Conservation (phyloP, 2,329 filamentous ascomycete species). For the Fusarium nisikadoi region DNA sequence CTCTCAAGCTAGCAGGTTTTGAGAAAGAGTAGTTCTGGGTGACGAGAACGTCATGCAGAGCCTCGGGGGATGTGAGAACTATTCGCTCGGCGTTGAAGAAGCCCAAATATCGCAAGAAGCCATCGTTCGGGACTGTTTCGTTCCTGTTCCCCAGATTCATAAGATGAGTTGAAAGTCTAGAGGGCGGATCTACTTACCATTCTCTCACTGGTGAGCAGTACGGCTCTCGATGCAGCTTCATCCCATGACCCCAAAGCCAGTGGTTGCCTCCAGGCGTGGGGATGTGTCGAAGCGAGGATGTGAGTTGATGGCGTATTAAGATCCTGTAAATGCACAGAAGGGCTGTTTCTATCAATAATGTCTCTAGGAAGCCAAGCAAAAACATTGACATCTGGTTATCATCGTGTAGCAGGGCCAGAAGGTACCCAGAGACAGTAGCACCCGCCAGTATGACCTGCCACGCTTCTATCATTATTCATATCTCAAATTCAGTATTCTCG, state of each 20-base stretch:
- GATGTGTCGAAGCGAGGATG: slow-evolving; percentile 61
- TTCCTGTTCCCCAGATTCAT: slow-evolving; percentile 56
- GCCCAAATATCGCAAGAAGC: slow-evolving; percentile 73
- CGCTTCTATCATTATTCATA: not conserved
- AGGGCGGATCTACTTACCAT: slow-evolving; percentile 52
- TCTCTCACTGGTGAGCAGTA: slow-evolving; percentile 57
- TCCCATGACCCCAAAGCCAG: slow-evolving; percentile 60
- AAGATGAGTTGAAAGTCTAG: not conserved
- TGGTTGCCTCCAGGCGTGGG: slow-evolving; percentile 57
- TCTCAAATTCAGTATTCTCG: not conserved
- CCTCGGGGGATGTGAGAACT: slow-evolving; percentile 69
- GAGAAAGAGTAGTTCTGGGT: slow-evolving; percentile 75
- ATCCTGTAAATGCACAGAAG: slow-evolving; percentile 53
- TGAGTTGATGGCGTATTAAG: slow-evolving; percentile 59
- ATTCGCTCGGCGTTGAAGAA: slow-evolving; percentile 71
- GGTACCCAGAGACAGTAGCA: not conserved
- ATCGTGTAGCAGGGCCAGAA: not conserved
- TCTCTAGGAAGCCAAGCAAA: not conserved
- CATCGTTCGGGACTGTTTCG: slow-evolving; percentile 71
- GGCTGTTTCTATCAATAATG: slow-evolving; percentile 12
- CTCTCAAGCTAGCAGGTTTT: slow-evolving; percentile 67
- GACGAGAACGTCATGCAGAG: slow-evolving; percentile 73
- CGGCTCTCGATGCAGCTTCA: slow-evolving; percentile 50
- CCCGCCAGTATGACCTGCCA: not conserved
- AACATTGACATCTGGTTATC: not conserved